Conservation (phyloP, 2,329 filamentous ascomycete genomes). For the Stromatinia cepivora region DNA sequence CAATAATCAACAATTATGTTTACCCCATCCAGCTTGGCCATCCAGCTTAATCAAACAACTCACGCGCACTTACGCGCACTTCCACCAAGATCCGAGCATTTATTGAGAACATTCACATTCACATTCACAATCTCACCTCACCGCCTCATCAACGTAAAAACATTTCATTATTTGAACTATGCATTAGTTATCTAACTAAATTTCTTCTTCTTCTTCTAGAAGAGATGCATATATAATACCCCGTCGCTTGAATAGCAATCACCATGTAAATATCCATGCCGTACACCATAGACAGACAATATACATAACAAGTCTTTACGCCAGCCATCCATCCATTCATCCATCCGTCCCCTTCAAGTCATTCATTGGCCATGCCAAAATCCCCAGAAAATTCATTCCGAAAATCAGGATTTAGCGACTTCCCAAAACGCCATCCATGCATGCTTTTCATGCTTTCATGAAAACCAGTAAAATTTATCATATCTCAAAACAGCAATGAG, state of each 20-base stretch:
- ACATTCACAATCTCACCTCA: no score
- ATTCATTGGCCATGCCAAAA: neutral
- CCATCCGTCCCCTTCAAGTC: neutral
- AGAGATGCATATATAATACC: neutral
- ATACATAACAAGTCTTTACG: neutral
- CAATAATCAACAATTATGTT: no score
- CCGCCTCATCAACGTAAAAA: no score
- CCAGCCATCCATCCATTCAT: neutral
- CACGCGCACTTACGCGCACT: no score
- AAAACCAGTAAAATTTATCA: constrained; percentile 1
- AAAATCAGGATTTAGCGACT: neutral
- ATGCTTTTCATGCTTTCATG: neutral
- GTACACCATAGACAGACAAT: neutral
- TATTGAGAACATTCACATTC: no score
- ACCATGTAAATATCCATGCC: neutral
- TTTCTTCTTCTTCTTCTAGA: neutral
- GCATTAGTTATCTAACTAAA: no score
- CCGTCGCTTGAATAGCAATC: neutral
- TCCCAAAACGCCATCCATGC: neutral
- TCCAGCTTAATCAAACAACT: no score
- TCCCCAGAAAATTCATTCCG: neutral
- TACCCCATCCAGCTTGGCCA: no score
- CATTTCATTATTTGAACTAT: no score
- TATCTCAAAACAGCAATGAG: neutral
- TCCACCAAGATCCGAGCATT: no score